phyloP scores from a whole-genome alignment of 1,284 basidiomycete genomes.

The Dichomitus squalens region DNA sequence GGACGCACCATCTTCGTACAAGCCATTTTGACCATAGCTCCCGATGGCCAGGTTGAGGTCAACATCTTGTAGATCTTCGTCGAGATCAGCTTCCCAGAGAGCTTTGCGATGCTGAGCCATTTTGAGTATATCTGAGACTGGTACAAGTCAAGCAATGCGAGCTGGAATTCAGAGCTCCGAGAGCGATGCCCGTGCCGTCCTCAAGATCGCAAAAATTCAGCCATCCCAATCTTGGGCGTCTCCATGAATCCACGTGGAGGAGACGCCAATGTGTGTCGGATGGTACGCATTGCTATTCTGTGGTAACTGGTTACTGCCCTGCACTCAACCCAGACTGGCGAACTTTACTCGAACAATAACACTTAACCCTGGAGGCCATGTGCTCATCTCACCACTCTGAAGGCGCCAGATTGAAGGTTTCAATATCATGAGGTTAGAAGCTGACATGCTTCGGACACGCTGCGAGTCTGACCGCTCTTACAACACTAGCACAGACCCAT shows the following conservation, averaged over 20 bases:
- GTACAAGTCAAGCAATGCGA: no score
- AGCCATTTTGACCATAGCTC: constrained; percentile 64
- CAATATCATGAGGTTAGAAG: no score
- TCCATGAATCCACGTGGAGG: background rate
- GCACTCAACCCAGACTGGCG: no score
- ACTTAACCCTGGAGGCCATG: background rate
- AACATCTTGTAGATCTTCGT: constrained; percentile 74
- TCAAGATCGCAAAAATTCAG: constrained; percentile 1
- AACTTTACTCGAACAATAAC: no score
- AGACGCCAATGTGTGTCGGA: no score
- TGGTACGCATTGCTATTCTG: no score
- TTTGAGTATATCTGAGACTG: background rate
- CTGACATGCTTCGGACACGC: no score
- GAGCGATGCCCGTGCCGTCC: background rate
- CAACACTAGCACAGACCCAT: no score
- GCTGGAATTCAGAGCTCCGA: background rate
- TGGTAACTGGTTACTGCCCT: no score
- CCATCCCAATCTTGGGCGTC: background rate
- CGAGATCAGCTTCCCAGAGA: constrained; percentile 71
- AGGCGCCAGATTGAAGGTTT: no score
- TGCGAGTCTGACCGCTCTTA: no score
- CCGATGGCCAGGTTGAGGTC: constrained; percentile 73
- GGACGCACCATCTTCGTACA: constrained; percentile 69
- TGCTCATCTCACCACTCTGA: no score
- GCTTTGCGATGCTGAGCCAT: constrained; percentile 68